Percentiles rank a stretch among this genome's conserved stretches.
Evolutionary conservation across 2,329 filamentous ascomycete species (phyloP).

Genomic region (Cladobotryum protrusum): DNA sequence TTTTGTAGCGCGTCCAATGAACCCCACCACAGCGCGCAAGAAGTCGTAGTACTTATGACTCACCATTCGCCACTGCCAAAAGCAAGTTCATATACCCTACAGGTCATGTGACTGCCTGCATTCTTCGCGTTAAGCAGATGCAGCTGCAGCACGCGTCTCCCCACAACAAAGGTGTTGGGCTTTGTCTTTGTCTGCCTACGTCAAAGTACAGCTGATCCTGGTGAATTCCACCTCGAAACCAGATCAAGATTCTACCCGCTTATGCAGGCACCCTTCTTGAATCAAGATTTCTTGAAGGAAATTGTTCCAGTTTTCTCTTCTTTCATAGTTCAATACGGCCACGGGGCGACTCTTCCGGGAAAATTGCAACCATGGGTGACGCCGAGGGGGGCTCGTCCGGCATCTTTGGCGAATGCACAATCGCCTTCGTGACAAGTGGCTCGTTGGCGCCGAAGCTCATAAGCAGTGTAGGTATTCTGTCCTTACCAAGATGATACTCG

Average conservation of each 20-base stretch:
- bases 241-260: no score
- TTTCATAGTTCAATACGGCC: neutral
- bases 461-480: conserved; percentile 28
- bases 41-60: conserved; percentile 2
- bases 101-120: conserved; percentile 31
- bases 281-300: no score
- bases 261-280: no score
- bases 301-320: neutral
- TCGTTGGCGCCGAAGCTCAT: conserved; percentile 35
- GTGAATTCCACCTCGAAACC: no score
- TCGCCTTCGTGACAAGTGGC: conserved; percentile 41
- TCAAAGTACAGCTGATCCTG: no score
- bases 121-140: conserved; percentile 28
- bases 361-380: conserved; percentile 23
- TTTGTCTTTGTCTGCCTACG: no score
- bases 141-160: conserved; percentile 8
- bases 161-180: conserved; percentile 8
- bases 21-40: neutral
- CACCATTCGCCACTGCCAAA: no score
- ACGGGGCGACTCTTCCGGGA: neutral
- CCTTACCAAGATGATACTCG: no score
- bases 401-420: conserved; percentile 37
- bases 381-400: conserved; percentile 15
- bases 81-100: neutral
- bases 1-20: conserved; percentile 1